Percentiles rank a stretch among this genome's conserved stretches.
Conservation (phyloP, 2,329 filamentous ascomycete species). For the Fusarium sp. region DNA sequence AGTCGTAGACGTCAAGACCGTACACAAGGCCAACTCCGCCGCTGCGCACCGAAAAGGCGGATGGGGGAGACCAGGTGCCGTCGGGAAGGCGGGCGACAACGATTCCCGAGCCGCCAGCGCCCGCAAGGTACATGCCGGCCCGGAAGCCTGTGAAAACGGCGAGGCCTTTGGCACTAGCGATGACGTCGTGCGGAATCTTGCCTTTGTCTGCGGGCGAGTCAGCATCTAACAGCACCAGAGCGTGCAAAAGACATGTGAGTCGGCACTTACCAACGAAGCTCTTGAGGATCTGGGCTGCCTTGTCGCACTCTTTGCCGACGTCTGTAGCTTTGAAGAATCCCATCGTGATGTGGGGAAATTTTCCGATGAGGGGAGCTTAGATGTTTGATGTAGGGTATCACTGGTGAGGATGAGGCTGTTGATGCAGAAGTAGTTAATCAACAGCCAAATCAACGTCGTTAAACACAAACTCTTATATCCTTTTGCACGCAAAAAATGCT, state of each 20-base stretch:
- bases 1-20: slow-evolving; percentile 83
- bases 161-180: slow-evolving; percentile 69
- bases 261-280: slow-evolving; percentile 24
- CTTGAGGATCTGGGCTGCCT: slow-evolving; percentile 29
- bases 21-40: slow-evolving; percentile 79
- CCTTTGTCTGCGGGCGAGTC: slow-evolving; percentile 17
- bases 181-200: slow-evolving; percentile 59
- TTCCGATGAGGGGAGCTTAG: no score
- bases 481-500: no score
- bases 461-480: no score
- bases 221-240: not conserved
- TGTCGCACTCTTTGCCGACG: slow-evolving; percentile 27
- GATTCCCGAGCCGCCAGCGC: slow-evolving; percentile 70
- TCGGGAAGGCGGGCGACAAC: slow-evolving; percentile 67
- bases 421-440: no score
- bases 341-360: not conserved
- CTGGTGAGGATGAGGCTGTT: no score
- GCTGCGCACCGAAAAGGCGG: slow-evolving; percentile 80
- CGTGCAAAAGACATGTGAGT: not conserved
- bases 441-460: no score
- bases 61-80: slow-evolving; percentile 78
- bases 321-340: slow-evolving; percentile 25
- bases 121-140: slow-evolving; percentile 70
- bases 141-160: slow-evolving; percentile 75
- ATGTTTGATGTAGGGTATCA: no score